phyloP scores from a whole-genome alignment of 73 alveolate genomes.

The Stentor coeruleus region DNA sequence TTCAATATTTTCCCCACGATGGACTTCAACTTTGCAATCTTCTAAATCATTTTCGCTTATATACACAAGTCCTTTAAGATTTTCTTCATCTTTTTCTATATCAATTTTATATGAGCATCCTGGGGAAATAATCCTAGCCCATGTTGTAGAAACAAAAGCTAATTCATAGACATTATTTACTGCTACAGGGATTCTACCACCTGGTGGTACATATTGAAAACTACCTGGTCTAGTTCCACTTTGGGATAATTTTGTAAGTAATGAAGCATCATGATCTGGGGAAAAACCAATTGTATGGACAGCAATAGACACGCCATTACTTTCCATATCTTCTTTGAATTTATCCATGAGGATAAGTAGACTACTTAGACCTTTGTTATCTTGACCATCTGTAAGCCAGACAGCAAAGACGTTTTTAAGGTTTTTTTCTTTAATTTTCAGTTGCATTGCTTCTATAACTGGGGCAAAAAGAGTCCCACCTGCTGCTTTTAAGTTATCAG shows the following conservation, averaged over 20 bases:
- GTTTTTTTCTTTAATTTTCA: neutral
- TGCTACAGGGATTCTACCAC: conserved; percentile 20
- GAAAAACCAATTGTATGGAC: conserved; percentile 23
- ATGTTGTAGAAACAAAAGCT: neutral
- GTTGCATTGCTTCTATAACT: conserved; percentile 15
- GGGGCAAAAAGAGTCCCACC: conserved; percentile 27
- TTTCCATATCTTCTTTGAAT: conserved; percentile 2
- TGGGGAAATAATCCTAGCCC: conserved; percentile 16
- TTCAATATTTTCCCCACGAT: neutral
- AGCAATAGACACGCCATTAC: conserved; percentile 6
- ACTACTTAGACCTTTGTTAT: conserved; percentile 14
- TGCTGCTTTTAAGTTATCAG: conserved; percentile 12
- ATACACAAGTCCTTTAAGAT: neutral
- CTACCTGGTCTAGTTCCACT: conserved; percentile 18
- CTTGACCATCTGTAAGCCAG: conserved; percentile 22
- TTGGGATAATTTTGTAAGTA: conserved; percentile 7
- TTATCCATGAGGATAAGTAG: neutral
- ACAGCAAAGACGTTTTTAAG: conserved; percentile 19
- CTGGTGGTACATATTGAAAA: conserved; percentile 24
- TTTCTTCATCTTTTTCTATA: neutral
- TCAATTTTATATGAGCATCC: neutral
- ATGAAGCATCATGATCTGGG: conserved; percentile 11
- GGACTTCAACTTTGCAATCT: conserved; percentile 14
- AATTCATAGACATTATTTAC: conserved; percentile 17
- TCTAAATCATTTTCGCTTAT: conserved; percentile 23